These are phyloP conservation scores for Eucalyptus polyanthemos DNA, from an alignment of 345 rosid species.

Conservation along the genomic window DNA sequence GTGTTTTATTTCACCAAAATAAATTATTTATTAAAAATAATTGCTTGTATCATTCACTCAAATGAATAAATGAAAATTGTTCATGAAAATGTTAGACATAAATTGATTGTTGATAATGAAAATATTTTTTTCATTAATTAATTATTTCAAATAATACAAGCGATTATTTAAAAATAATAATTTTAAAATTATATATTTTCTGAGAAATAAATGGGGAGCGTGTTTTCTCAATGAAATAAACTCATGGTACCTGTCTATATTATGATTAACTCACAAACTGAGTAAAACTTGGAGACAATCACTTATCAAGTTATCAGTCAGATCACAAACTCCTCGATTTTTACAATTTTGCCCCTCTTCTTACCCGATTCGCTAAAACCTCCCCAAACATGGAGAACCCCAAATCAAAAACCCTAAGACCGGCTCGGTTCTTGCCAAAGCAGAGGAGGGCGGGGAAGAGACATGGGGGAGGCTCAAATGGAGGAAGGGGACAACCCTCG, in stretches of 20 bases:
- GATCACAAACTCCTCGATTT: background rate
- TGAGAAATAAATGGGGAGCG: background rate
- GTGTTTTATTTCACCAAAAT: too few species aligned
- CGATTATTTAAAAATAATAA: too few species aligned
- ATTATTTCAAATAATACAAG: too few species aligned
- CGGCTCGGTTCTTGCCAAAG: background rate
- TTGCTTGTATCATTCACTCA: fast-evolving
- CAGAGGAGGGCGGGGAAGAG: background rate
- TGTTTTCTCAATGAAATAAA: background rate
- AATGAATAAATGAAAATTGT: too few species aligned
- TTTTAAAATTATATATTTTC: too few species aligned
- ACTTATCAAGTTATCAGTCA: background rate
- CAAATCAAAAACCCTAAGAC: background rate
- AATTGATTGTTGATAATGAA: too few species aligned
- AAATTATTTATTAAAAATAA: too few species aligned
- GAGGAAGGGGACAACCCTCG: slow-evolving; percentile 42
- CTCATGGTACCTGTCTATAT: background rate
- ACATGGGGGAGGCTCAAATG: slow-evolving; percentile 35
- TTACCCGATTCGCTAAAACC: background rate
- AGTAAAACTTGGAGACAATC: background rate
- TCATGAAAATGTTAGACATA: too few species aligned
- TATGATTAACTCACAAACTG: background rate
- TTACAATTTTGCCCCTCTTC: background rate
- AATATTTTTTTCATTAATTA: too few species aligned
- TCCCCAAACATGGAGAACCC: background rate